These are phyloP conservation scores for Termitomyces bulborhizus DNA, from an alignment of 768 basidiomycete species.

Conservation along the genomic window DNA sequence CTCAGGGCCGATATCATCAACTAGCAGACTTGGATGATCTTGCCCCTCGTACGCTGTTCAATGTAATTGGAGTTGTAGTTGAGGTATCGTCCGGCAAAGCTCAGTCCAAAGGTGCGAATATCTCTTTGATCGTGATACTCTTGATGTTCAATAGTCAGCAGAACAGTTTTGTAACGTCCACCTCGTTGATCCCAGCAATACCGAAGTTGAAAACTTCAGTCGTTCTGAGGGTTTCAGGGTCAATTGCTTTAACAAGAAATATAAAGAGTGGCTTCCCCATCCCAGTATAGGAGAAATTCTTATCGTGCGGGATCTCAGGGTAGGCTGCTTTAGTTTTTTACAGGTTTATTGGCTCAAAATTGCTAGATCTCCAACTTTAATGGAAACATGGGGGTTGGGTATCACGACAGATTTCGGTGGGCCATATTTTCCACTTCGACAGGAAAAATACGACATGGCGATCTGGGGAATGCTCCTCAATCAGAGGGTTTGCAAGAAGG, in stretches of 20 bases:
- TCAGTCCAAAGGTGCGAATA: constrained; percentile 21
- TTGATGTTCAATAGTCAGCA: constrained; percentile 15
- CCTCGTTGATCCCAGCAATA: constrained; percentile 48
- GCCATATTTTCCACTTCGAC: constrained; percentile 40
- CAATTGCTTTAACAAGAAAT: constrained; percentile 47
- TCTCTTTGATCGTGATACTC: not conserved
- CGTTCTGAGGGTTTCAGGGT: constrained; percentile 23
- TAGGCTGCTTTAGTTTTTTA: constrained; percentile 13
- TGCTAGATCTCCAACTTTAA: constrained; percentile 27
- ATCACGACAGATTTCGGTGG: constrained; percentile 45
- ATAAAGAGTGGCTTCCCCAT: constrained; percentile 45
- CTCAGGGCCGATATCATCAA: constrained; percentile 14
- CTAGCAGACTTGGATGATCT: constrained; percentile 7
- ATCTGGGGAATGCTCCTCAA: constrained; percentile 29
- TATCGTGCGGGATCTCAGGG: constrained; percentile 46
- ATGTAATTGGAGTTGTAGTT: constrained; percentile 21
- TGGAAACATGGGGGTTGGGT: constrained; percentile 35
- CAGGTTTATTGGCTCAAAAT: not conserved
- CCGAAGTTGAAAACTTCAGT: constrained; percentile 19
- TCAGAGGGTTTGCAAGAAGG: constrained; percentile 24
- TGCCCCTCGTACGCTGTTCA: not conserved
- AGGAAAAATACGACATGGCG: constrained; percentile 31
- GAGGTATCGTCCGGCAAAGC: constrained; percentile 13
- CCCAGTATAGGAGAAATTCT: constrained; percentile 43
- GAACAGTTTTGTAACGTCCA: constrained; percentile 40